phyloP scores from a whole-genome alignment of 495 filamentous ascomycete species.

The Trichoderma parareesei region DNA sequence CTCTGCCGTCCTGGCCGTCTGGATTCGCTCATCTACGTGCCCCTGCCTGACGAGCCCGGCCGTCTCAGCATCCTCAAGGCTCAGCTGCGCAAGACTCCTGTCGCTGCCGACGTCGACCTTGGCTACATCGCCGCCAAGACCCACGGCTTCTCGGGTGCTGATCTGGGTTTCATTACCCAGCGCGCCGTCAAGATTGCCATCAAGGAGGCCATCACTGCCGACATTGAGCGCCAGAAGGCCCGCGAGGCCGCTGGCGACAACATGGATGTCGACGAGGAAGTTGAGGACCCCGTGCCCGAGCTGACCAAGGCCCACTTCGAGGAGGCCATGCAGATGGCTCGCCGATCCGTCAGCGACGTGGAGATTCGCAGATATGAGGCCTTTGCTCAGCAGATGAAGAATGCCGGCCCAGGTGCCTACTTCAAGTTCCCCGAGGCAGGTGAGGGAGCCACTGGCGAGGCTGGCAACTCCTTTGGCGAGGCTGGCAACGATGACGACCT shows the following conservation, averaged over 20 bases:
- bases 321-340: conserved; percentile 91
- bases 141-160: conserved; percentile 98
- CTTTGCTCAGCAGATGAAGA: conserved; percentile 98
- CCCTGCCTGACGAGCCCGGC: conserved; percentile 81
- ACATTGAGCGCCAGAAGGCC: conserved; percentile 82
- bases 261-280: conserved; percentile 74
- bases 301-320: conserved; percentile 96
- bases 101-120: conserved; percentile 78
- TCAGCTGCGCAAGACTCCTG: conserved; percentile 96
- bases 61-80: conserved; percentile 86
- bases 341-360: conserved; percentile 89
- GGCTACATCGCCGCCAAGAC: conserved; percentile 92
- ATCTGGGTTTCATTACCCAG: conserved; percentile 98
- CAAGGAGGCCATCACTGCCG: conserved; percentile 85
- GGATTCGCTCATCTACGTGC: conserved; percentile 96
- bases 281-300: conserved; percentile 91
- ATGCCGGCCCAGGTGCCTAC: conserved; percentile 84
- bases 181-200: conserved; percentile 98
- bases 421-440: conserved; percentile 89
- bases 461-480: conserved; percentile 62
- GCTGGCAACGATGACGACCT: conserved; percentile 85
- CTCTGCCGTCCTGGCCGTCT: conserved; percentile 97
- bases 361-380: conserved; percentile 98
- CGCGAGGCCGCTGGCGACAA: conserved; percentile 80
- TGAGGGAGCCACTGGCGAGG: conserved; percentile 42